These are phyloP conservation scores for Yamadazyma buinensis DNA, from an alignment of 1,139 yeast genomes.

Conservation along the genomic window DNA sequence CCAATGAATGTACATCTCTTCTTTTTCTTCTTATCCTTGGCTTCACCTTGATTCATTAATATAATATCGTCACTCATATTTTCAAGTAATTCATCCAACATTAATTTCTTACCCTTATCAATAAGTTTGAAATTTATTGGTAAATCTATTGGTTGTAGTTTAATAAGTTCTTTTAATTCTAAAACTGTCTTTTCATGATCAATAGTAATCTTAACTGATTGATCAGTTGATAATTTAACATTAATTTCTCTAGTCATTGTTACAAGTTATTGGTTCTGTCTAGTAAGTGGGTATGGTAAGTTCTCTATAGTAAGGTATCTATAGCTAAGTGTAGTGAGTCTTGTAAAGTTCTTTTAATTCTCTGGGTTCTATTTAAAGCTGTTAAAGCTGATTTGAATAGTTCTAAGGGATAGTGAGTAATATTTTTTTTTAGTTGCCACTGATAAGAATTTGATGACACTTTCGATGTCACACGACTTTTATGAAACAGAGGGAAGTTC, in stretches of 20 bases:
- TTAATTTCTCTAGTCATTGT: conserved; percentile 16
- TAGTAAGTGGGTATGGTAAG: too few species aligned
- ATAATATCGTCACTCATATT: conserved; percentile 19
- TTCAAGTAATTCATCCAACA: conserved; percentile 18
- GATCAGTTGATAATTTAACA: conserved; percentile 41
- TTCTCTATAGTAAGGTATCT: too few species aligned
- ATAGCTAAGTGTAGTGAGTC: too few species aligned
- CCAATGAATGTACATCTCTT: conserved; percentile 60
- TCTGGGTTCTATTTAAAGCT: too few species aligned
- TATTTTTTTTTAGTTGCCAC: too few species aligned
- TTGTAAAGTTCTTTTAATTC: too few species aligned
- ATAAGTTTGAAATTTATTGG: conserved; percentile 47
- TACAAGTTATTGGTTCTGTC: too few species aligned
- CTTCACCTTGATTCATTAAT: conserved; percentile 31
- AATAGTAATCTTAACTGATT: conserved; percentile 39
- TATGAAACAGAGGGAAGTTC: neutral
- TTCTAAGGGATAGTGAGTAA: too few species aligned
- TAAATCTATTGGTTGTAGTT: conserved; percentile 30
- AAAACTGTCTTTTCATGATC: conserved; percentile 49
- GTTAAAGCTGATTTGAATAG: too few species aligned
- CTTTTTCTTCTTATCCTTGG: conserved; percentile 38
- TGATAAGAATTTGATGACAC: conserved; percentile 5
- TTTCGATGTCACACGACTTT: neutral
- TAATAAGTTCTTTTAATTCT: conserved; percentile 43
- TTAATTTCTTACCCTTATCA: conserved; percentile 48